Evolutionary conservation across 2,329 filamentous ascomycete species (phyloP), one percentile per base, ranked within the genome.

Genomic region (Piedraia hortae): DNA sequence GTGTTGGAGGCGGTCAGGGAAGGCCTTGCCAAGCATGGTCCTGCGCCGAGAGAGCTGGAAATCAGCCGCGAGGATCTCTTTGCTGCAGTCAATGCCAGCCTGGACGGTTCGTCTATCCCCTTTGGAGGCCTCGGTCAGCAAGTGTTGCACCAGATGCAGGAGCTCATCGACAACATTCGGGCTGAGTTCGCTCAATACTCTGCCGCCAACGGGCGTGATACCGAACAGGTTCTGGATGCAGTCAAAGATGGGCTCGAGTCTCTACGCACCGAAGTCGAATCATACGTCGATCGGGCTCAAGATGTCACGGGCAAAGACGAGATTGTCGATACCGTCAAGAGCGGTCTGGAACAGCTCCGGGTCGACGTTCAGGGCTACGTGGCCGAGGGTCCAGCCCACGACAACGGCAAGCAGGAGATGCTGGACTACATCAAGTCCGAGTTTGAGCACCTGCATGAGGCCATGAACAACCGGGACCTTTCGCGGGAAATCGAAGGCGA

Each of bases 181-280:
- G 48, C 50, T 4, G 62, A 68, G 33, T 62, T 70, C 41, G 78
- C 80, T 41, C 62, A 82, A 34, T 82, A 77, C 33, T 68, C 75
- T 10, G 63, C 72, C 3, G 68, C 71, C 29, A 74, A 66, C 33
- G 74, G 71, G 18, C 60, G 66, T 26, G 75, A 85, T 39, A 82
- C 77, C 0, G 78, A 90, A 42, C 75, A 90, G 41, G 66, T 89
- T 7, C 53, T 91, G 4, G 74, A 85, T 41, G 73, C 77, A 1
- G 68, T 88, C 19, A 82, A 77, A 33, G 75, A 89, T 38, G 78
- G 78, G 0, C 56, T 90, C 8, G 77, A 89, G 33, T 68, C 62
- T 32, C 59, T 93, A 4, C 66, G 77, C 6, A 49, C 53, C 7
- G 72, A 89, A 26, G 73, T 93, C 24, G 75, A 90, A 38, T 54